These are phyloP conservation scores for Gossypium schwendimanii DNA, from an alignment of 441 rosid genomes.

Conservation along the genomic window DNA sequence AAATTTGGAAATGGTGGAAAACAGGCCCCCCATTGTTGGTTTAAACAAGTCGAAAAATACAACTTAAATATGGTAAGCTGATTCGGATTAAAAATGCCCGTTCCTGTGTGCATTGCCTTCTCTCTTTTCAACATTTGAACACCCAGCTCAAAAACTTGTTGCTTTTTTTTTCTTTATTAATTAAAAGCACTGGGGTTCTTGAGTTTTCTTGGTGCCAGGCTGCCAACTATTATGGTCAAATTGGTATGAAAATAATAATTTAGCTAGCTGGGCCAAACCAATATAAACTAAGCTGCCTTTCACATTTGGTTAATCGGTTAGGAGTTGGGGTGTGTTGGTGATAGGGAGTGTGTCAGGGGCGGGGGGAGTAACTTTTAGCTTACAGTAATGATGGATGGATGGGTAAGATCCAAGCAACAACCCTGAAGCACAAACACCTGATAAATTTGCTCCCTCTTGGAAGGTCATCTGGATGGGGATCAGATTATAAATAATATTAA, in stretches of 20 bases:
- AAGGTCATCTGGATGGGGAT: constrained; percentile 21
- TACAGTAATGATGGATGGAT: constrained; percentile 7
- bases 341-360: background rate
- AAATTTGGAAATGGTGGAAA: background rate
- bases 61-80: background rate
- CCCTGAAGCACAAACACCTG: constrained; percentile 20
- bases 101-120: background rate
- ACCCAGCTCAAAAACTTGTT: background rate
- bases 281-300: too few species aligned
- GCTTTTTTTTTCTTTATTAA: background rate
- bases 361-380: background rate
- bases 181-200: background rate
- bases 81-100: constrained; percentile 1
- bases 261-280: background rate
- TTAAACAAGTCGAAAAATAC: background rate
- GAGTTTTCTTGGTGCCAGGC: background rate
- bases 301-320: too few species aligned
- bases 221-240: background rate
- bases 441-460: constrained; percentile 27
- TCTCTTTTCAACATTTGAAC: background rate
- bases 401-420: constrained; percentile 20
- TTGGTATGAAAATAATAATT: background rate
- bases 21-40: background rate
- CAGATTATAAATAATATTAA: background rate
- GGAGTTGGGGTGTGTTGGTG: too few species aligned